phyloP scores from a whole-genome alignment of 331 rosid species.

The Pyrus hybrid region DNA sequence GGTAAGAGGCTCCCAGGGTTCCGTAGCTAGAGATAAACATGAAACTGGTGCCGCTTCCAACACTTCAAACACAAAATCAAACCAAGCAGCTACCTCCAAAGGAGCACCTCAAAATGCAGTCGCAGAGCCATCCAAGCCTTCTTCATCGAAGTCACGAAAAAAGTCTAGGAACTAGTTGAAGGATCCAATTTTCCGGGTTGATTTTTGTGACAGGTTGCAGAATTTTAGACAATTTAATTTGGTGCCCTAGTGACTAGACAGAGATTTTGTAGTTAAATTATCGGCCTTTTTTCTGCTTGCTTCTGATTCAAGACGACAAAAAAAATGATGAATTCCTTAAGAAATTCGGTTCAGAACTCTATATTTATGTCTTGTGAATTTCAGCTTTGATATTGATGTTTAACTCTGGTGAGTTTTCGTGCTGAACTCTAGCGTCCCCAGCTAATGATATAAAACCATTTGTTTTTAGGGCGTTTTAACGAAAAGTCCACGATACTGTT shows the following conservation, averaged over 20 bases:
- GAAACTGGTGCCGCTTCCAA: conserved; percentile 45
- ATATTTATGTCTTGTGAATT: background rate
- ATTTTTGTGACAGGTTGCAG: background rate
- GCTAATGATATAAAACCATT: too few species aligned
- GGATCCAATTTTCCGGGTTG: conserved; percentile 1
- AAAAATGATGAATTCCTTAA: background rate
- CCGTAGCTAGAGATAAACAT: conserved; percentile 74
- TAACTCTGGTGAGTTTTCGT: background rate
- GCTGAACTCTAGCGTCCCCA: too few species aligned
- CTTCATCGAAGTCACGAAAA: conserved; percentile 61
- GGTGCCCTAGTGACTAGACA: conserved; percentile 5
- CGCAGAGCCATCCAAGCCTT: conserved; percentile 41
- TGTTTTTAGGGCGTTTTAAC: too few species aligned
- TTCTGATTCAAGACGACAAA: conserved; percentile 5
- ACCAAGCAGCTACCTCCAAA: conserved; percentile 48
- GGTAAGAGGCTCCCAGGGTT: conserved; percentile 97
- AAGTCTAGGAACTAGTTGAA: conserved; percentile 59
- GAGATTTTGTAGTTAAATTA: conserved; percentile 11
- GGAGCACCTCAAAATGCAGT: conserved; percentile 43
- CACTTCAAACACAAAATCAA: conserved; percentile 48
- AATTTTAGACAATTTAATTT: conserved; percentile 10
- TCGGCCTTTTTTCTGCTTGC: background rate
- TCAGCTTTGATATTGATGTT: background rate
- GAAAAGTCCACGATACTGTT: too few species aligned
- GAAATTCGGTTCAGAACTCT: background rate